Conservation (phyloP, 768 basidiomycete genomes). For the Leccinum arenicola region DNA sequence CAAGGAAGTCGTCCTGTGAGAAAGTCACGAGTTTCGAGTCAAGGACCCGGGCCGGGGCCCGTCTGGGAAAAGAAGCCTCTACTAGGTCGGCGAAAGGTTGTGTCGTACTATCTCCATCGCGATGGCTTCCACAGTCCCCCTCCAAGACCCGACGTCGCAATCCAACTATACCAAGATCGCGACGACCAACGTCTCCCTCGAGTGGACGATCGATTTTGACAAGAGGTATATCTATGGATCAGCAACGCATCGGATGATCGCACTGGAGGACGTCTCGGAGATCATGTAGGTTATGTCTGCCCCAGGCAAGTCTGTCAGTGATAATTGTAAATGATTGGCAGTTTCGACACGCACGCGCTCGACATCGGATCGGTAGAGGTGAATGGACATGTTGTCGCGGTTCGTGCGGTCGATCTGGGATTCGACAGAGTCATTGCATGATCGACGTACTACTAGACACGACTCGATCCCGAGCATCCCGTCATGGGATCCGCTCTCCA, state of each 20-base stretch:
- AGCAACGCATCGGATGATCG: constrained; percentile 43
- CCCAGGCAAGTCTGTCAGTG: not conserved
- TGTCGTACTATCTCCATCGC: not conserved
- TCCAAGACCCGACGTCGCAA: constrained; percentile 46
- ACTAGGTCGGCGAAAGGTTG: not conserved
- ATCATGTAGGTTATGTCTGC: constrained; percentile 36
- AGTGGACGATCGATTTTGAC: constrained; percentile 58
- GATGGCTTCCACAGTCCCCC: constrained; percentile 17
- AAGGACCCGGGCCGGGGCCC: not conserved
- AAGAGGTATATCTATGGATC: constrained; percentile 45
- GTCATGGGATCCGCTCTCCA: constrained; percentile 79
- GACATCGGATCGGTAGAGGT: constrained; percentile 55
- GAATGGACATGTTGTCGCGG: constrained; percentile 42
- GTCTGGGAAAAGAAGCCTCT: not conserved
- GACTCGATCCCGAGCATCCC: constrained; percentile 53
- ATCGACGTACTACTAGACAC: constrained; percentile 37
- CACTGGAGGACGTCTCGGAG: constrained; percentile 37
- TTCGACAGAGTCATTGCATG: not conserved
- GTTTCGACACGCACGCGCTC: constrained; percentile 52
- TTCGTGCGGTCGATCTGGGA: constrained; percentile 29
- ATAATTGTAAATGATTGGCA: constrained; percentile 12
- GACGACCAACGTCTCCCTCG: constrained; percentile 48
- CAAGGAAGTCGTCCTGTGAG: not conserved
- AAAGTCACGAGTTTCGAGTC: not conserved
- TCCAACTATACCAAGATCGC: constrained; percentile 54